A percentile compares a stretch with the other conserved stretches of the same genome.
Conservation (phyloP, 148 eudicot genomes). For the Nyssa sinensis region DNA sequence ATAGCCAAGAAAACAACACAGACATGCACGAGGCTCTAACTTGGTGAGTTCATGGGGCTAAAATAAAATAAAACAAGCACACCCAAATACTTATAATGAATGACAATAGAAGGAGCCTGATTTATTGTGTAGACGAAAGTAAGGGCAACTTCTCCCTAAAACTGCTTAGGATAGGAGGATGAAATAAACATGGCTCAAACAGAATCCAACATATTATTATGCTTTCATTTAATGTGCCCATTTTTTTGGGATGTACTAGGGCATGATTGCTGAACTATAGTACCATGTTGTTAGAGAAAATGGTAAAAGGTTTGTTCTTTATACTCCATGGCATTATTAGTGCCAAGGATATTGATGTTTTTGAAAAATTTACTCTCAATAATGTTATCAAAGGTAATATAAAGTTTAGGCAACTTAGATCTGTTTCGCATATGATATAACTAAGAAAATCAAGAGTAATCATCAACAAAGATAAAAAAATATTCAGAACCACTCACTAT, state of each 20-base stretch:
- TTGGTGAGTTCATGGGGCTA: background rate
- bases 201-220: conserved; percentile 3
- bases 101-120: background rate
- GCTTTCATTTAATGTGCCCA: conserved; percentile 15
- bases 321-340: conserved; percentile 15
- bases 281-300: background rate
- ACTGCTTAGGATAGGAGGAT: background rate
- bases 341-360: background rate
- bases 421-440: too few species aligned
- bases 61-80: conserved; percentile 16
- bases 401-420: too few species aligned
- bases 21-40: background rate
- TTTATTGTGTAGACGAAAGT: background rate
- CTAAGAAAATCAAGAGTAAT: too few species aligned
- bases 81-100: conserved; percentile 5
- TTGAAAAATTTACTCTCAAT: conserved; percentile 5
- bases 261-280: background rate
- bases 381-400: conserved; percentile 1
- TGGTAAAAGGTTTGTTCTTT: background rate
- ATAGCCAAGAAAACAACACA: conserved; percentile 16
- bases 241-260: conserved; percentile 7
- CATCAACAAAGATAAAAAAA: too few species aligned
- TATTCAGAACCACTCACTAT: conserved; percentile 4
- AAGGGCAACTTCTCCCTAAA: conserved; percentile 10
- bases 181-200: background rate